phyloP scores from a whole-genome alignment of 306 rosid species.

The Vigna mungo region DNA sequence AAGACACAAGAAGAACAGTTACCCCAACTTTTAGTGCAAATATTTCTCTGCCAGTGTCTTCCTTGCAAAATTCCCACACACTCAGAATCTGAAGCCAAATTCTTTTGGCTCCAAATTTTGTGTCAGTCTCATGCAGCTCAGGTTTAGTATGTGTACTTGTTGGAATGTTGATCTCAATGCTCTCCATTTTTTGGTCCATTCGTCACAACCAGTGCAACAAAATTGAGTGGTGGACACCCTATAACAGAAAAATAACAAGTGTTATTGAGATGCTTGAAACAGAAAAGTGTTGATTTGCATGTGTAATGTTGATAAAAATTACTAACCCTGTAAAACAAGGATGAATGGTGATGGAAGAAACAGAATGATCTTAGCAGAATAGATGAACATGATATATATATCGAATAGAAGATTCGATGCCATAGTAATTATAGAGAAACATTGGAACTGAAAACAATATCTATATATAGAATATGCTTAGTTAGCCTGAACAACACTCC shows the following conservation, averaged over 20 bases:
- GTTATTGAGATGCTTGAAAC: too few relatives aligned
- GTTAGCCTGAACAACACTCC: conserved; percentile 59
- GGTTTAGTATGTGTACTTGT: conserved; percentile 25
- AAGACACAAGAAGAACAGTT: conserved; percentile 71
- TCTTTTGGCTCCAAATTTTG: conserved; percentile 32
- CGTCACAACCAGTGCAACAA: conserved; percentile 18
- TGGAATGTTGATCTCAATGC: conserved; percentile 58
- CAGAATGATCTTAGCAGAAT: not conserved
- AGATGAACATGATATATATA: conserved; percentile 15
- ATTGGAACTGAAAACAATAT: conserved; percentile 33
- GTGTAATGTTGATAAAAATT: too few relatives aligned
- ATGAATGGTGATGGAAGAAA: not conserved
- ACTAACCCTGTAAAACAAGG: too few relatives aligned
- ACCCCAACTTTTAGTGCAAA: conserved; percentile 78
- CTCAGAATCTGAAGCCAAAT: conserved; percentile 44
- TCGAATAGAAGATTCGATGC: conserved; percentile 54
- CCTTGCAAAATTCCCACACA: conserved; percentile 59
- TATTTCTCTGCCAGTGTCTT: conserved; percentile 61
- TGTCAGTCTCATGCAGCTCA: conserved; percentile 5
- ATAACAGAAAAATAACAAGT: too few relatives aligned
- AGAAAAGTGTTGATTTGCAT: too few relatives aligned
- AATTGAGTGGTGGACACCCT: too few relatives aligned
- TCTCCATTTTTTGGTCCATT: conserved; percentile 65
- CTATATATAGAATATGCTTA: conserved; percentile 70
- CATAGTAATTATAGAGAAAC: conserved; percentile 52